Evolutionary conservation across 345 rosid genomes (phyloP).

Genomic region (Garcia nutans): DNA sequence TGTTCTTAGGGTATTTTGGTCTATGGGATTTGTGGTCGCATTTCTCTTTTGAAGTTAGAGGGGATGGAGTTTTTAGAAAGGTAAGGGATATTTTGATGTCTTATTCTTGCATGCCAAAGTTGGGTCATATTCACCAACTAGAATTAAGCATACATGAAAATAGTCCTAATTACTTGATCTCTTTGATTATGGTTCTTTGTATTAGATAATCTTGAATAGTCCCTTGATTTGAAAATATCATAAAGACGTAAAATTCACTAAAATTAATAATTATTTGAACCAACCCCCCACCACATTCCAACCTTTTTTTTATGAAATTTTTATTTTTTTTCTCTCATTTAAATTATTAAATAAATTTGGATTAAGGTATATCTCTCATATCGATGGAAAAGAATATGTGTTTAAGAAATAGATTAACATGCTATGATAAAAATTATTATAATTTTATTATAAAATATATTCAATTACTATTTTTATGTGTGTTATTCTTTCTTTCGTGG

Average conservation of each 20-base stretch:
- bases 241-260: neutral
- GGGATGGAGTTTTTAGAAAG: slow-evolving; percentile 42
- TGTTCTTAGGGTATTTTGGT: slow-evolving; percentile 20
- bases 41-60: slow-evolving; percentile 51
- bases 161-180: neutral
- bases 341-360: no score
- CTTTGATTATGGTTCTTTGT: neutral
- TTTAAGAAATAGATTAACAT: no score
- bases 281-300: neutral
- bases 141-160: neutral
- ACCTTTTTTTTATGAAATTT: neutral
- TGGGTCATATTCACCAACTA: neutral
- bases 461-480: no score
- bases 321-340: no score
- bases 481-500: no score
- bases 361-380: no score
- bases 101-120: slow-evolving; percentile 15
- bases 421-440: no score
- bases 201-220: neutral
- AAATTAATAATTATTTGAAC: neutral
- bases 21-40: slow-evolving; percentile 29
- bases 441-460: no score
- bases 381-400: no score
- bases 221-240: no score
- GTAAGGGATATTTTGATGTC: slow-evolving; percentile 30